Evolutionary conservation across 106 monocot species (phyloP), one percentile per base, ranked within the genome.

Genomic region (Dendrobium chrysotoxum): DNA sequence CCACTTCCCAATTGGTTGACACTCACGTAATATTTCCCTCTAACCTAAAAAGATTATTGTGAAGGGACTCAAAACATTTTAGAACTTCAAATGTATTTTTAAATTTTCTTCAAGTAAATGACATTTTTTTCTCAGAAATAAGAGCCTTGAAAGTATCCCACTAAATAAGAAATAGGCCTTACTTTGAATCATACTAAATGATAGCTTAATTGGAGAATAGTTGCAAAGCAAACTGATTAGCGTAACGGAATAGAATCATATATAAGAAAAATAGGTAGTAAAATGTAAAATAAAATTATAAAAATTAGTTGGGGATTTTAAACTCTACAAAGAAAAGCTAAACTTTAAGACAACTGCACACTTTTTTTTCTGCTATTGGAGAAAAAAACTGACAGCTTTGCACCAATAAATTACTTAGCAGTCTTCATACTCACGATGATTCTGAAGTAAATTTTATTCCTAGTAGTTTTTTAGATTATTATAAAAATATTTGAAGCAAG

Each of bases 11-110:
- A 53, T 73, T 90, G 58, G 77, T 90, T 78, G 61, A 91, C 77
- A 75, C 84, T 87, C 46, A 92, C 10, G 53, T 90, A 85, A 79
- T 95, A 95, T 20, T 84, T 90, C 58, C 88, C 91, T 68, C 92
- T 82, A 23, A 85, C 77, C 94, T 95, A 44, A 58, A 50, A 76
- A 42, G 21, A 47, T 76, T 47, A 76, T 76, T 44, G 15, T 10
- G 10, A 45, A 50, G 13, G 47, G 11, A 42, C 74, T 2, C 47
- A 76, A 76, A 76, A 25, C 9, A 76, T 42, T 40, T 41, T 40
- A 74, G 41, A 41, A 4, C 74, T 40, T 74, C 40, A 74, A 42
- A 41, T 42, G n/a, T 21, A 70, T 74, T 70, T 68, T 70, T 31
- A 31, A 35, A 15, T 35, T 10, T 35, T 35, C 25, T 35, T 70